phyloP scores from a whole-genome alignment of 2,329 filamentous ascomycete genomes.

The Colletotrichum siamense region DNA sequence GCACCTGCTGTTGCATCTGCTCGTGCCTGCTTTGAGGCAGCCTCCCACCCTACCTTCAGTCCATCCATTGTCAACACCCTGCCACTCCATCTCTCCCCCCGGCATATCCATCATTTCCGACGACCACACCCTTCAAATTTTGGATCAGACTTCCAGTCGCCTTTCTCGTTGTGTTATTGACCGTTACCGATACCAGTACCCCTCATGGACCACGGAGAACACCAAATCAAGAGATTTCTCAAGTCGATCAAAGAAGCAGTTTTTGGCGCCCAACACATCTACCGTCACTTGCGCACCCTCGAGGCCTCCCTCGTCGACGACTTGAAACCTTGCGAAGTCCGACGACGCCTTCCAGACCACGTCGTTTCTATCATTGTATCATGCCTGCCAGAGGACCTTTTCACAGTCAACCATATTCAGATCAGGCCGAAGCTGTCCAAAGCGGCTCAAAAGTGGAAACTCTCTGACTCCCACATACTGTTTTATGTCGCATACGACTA shows the following conservation, averaged over 20 bases:
- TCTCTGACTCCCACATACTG: background rate
- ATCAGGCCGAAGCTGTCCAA: background rate
- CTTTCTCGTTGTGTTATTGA: too few relatives aligned
- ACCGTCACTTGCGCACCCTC: background rate
- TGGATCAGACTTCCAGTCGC: too few relatives aligned
- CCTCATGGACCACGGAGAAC: background rate
- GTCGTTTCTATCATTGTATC: background rate
- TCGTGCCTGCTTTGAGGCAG: background rate
- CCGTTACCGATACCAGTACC: background rate
- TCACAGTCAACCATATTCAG: background rate
- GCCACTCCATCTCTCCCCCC: background rate
- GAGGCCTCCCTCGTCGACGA: background rate
- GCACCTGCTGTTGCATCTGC: background rate
- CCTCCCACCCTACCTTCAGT: background rate
- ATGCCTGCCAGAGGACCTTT: background rate
- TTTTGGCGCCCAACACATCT: background rate
- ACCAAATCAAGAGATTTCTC: background rate
- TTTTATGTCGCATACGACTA: background rate
- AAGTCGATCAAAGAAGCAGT: background rate
- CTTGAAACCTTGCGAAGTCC: background rate
- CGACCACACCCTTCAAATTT: too few relatives aligned
- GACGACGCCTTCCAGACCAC: background rate
- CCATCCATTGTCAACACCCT: background rate
- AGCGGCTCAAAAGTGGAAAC: background rate
- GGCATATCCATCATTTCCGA: background rate